phyloP scores from a whole-genome alignment of 805 yeast species.

The Ogataea corticis region DNA sequence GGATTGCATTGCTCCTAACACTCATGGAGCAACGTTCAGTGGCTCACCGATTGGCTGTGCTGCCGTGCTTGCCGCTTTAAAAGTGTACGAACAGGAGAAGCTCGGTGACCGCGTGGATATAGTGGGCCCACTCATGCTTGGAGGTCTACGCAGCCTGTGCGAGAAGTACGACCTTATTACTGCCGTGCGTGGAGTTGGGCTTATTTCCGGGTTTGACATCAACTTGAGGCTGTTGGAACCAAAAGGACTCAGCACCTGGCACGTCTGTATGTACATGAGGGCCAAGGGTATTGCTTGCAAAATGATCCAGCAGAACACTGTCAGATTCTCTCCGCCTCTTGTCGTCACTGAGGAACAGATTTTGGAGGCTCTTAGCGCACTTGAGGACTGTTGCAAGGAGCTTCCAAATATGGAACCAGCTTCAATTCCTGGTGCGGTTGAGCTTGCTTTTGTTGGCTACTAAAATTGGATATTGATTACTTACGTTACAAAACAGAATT shows the following conservation, averaged over 20 bases:
- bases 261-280: slow-evolving; percentile 27
- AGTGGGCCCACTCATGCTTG: slow-evolving; percentile 21
- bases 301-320: slow-evolving; percentile 25
- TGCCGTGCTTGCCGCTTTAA: slow-evolving; percentile 27
- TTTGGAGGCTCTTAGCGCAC: slow-evolving; percentile 15
- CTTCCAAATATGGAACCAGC: slow-evolving; percentile 3
- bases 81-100: slow-evolving; percentile 29
- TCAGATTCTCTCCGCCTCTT: slow-evolving; percentile 27
- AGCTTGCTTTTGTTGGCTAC: no score
- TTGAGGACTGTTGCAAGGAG: slow-evolving; percentile 22
- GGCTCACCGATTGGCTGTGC: slow-evolving; percentile 33
- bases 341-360: slow-evolving; percentile 21
- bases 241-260: slow-evolving; percentile 24
- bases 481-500: no score
- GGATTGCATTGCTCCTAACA: slow-evolving; percentile 28
- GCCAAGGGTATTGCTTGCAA: slow-evolving; percentile 30
- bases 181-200: slow-evolving; percentile 27
- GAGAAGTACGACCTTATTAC: slow-evolving; percentile 20
- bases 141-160: slow-evolving; percentile 20
- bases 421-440: no score
- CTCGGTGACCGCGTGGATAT: slow-evolving; percentile 22
- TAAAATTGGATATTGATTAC: no score
- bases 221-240: slow-evolving; percentile 14
- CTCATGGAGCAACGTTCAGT: slow-evolving; percentile 32
- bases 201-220: slow-evolving; percentile 27